Conservation (phyloP, 768 basidiomycete genomes). For the Auricularia sp. region DNA sequence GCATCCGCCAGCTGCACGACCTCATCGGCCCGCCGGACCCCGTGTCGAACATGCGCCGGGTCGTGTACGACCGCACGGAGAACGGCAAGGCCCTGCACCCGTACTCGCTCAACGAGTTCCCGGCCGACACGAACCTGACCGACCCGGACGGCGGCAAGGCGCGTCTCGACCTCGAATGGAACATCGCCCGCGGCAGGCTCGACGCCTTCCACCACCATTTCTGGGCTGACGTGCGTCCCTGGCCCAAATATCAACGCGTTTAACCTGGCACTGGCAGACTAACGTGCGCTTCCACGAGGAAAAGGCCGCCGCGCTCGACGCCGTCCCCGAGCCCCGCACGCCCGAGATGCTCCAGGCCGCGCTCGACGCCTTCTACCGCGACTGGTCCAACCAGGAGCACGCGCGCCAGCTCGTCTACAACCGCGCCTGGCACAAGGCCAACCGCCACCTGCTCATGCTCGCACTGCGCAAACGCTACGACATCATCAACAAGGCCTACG, state of each 20-base stretch:
- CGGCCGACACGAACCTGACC: slow-evolving; percentile 20
- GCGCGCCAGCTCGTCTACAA: slow-evolving; percentile 28
- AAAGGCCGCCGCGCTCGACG: slow-evolving; percentile 46
- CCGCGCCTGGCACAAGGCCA: neutral
- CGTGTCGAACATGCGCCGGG: slow-evolving; percentile 67
- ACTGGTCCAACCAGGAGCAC: slow-evolving; percentile 67
- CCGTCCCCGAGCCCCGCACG: slow-evolving; percentile 43
- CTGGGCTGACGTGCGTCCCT: slow-evolving; percentile 65
- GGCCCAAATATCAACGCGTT: neutral
- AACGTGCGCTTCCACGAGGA: slow-evolving; percentile 73
- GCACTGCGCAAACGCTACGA: slow-evolving; percentile 1
- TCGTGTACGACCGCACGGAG: slow-evolving; percentile 52
- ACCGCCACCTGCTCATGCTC: slow-evolving; percentile 1
- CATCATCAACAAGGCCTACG: slow-evolving; percentile 1
- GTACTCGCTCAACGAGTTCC: slow-evolving; percentile 72
- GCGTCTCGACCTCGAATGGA: slow-evolving; percentile 57
- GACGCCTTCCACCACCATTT: slow-evolving; percentile 70
- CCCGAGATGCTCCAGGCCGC: slow-evolving; percentile 54
- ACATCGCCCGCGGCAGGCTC: slow-evolving; percentile 57
- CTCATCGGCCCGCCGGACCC: slow-evolving; percentile 68
- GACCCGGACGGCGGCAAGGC: slow-evolving; percentile 19
- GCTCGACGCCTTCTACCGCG: slow-evolving; percentile 60
- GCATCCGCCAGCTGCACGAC: slow-evolving; percentile 12
- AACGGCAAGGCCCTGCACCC: slow-evolving; percentile 37
- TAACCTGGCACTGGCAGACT: slow-evolving; percentile 37